phyloP scores from a whole-genome alignment of 2,329 filamentous ascomycete genomes.

The Penicillium sp. region DNA sequence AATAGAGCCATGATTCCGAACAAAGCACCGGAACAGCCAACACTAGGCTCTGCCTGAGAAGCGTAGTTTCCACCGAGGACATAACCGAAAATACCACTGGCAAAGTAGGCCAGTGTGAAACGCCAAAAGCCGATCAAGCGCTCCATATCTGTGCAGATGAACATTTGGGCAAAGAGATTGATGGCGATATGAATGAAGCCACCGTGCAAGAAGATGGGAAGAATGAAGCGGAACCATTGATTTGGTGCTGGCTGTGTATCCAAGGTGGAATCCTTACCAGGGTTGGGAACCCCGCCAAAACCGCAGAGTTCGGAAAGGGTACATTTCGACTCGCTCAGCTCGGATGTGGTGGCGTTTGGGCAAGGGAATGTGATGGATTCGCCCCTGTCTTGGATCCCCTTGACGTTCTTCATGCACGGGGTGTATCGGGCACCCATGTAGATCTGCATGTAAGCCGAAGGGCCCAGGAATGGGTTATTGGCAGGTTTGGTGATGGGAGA shows the following conservation, averaged over 20 bases:
- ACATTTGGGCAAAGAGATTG: slow-evolving; percentile 90
- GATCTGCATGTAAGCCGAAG: slow-evolving; percentile 86
- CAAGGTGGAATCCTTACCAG: slow-evolving; percentile 53
- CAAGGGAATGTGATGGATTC: slow-evolving; percentile 67
- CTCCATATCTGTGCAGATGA: slow-evolving; percentile 91
- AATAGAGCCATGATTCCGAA: slow-evolving; percentile 91
- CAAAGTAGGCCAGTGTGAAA: slow-evolving; percentile 87
- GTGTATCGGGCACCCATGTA: slow-evolving; percentile 95
- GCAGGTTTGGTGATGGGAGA: slow-evolving; percentile 73
- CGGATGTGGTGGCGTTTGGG: slow-evolving; percentile 72
- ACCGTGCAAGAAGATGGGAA: slow-evolving; percentile 93
- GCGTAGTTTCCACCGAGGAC: slow-evolving; percentile 95
- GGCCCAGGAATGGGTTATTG: slow-evolving; percentile 98
- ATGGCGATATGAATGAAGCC: slow-evolving; percentile 94
- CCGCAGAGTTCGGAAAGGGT: slow-evolving; percentile 81
- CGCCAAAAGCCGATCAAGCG: slow-evolving; percentile 83
- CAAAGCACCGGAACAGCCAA: slow-evolving; percentile 84
- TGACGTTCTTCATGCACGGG: slow-evolving; percentile 86
- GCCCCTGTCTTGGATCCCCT: slow-evolving; percentile 44
- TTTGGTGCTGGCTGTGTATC: slow-evolving; percentile 71
- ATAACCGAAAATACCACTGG: slow-evolving; percentile 92
- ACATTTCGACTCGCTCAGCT: slow-evolving; percentile 63
- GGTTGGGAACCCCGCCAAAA: slow-evolving; percentile 75
- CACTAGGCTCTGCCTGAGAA: slow-evolving; percentile 77
- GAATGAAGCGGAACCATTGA: slow-evolving; percentile 97